phyloP scores from a whole-genome alignment of 257 asterid genomes.

The Leonotis leonurus region DNA sequence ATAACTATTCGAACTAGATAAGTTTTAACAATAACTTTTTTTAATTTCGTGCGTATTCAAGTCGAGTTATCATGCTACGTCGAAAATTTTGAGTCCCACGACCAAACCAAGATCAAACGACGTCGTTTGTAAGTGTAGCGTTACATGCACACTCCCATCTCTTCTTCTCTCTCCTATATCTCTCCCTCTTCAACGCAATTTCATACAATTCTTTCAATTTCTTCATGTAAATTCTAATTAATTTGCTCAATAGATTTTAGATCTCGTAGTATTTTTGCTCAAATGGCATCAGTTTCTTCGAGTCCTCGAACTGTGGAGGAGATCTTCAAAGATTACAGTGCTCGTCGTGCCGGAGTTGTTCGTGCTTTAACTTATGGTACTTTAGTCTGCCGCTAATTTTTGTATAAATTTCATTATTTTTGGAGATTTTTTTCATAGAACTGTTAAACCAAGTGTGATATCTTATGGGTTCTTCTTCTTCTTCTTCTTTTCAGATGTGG shows the following conservation, averaged over 20 bases:
- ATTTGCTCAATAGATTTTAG: constrained; percentile 17
- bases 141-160: constrained; percentile 31
- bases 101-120: too few species aligned
- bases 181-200: constrained; percentile 17
- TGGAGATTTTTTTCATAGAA: not conserved
- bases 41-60: too few species aligned
- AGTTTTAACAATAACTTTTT: too few species aligned
- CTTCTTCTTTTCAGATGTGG: constrained; percentile 87
- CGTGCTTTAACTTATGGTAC: constrained; percentile 74
- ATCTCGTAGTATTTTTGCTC: constrained; percentile 23
- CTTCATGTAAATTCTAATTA: constrained; percentile 24
- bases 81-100: too few species aligned
- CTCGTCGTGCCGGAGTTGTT: constrained; percentile 61
- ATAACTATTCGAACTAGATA: too few species aligned
- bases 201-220: constrained; percentile 13
- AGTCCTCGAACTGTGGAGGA: constrained; percentile 73
- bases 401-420: not conserved
- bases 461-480: not conserved
- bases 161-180: not conserved
- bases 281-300: constrained; percentile 50
- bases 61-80: too few species aligned
- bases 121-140: constrained; percentile 32
- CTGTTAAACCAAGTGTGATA: not conserved
- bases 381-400: not conserved
- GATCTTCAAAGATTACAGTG: constrained; percentile 71